Evolutionary conservation across 306 rosid species (phyloP), one percentile per base, ranked within the genome.

Genomic region (Quillaja saponaria): DNA sequence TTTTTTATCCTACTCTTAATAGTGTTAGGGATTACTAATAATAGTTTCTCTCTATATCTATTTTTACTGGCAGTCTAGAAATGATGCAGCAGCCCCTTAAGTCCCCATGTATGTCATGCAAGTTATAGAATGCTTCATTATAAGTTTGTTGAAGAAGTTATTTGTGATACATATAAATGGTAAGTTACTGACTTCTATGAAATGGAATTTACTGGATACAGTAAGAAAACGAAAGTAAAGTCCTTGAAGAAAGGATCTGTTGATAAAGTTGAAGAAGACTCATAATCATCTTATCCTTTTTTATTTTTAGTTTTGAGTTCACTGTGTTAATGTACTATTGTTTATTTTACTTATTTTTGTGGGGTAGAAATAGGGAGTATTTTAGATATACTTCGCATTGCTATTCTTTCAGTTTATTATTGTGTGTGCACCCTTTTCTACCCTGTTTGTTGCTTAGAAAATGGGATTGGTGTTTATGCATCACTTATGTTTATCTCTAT

Each of bases 261-360:
- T 58, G 73, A 75, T 73, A 71, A 57, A 49, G 67, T 65, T 67
- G 86, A 82, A 67, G 95, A 69, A 73, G 95, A 81, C 19, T 49
- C 65, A 3, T 85, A 86, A 67, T 81, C 91, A 39, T 75, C 54
- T 95, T 94, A 89, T 94, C 97, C 99, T 84, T 67, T 39, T 64
- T 39, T 68, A 41, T 67, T 39, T 64, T 39, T 68, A 41, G 15
- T 34, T 73, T 21, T 62, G 42, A 55, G 20, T 63, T 45, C 51
- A 50, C 16, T 59, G 71, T 70, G 53, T 13, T 12, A 25, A 25
- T 39, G 12, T 1, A 12, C 5, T 39, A 39, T 12, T 12, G 13
- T 39, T 12, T 39, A 8, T 20, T 44, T 25, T 59, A 13, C 69
- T 42, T 48, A 55, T 49, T 48, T 61, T 35, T 58, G 46, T 31